These are phyloP conservation scores for Pelagophyceae sp. DNA, from an alignment of 352 stramenopile genomes.

Conservation along the genomic window DNA sequence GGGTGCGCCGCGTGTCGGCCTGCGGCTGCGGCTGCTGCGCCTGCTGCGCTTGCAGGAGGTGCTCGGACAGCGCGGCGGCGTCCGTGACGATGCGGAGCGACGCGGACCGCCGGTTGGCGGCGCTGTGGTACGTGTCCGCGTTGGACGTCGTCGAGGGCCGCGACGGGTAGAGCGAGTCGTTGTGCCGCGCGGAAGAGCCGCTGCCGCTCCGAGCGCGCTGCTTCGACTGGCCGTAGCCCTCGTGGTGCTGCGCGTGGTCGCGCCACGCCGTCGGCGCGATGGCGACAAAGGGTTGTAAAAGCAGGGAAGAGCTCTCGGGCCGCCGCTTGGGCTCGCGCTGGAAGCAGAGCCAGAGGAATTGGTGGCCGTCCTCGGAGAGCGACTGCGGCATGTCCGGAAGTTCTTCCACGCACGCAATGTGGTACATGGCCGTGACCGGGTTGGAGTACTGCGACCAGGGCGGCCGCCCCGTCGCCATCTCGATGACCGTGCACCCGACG, in stretches of 20 bases:
- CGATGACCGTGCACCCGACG: slow-evolving; percentile 71
- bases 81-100: slow-evolving; percentile 10
- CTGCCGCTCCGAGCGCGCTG: not conserved
- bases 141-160: slow-evolving; percentile 10
- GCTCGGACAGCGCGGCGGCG: not conserved
- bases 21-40: not conserved
- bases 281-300: slow-evolving; percentile 20
- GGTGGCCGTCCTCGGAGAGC: slow-evolving; percentile 3
- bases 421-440: slow-evolving; percentile 40
- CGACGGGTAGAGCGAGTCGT: slow-evolving; percentile 8
- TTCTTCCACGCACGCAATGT: slow-evolving; percentile 35
- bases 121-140: not conserved
- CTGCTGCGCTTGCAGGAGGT: not conserved
- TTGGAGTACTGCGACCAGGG: slow-evolving; percentile 58
- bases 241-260: not conserved
- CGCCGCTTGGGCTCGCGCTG: slow-evolving; percentile 19
- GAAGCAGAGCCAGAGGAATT: slow-evolving; percentile 29
- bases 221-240: not conserved
- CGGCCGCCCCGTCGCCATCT: slow-evolving; percentile 71
- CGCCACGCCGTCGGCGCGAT: slow-evolving; percentile 7
- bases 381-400: slow-evolving; percentile 18
- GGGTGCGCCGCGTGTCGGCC: not conserved
- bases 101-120: not conserved
- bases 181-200: not conserved
- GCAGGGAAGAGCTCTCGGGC: slow-evolving; percentile 22